Evolutionary conservation across 352 stramenopile genomes (phyloP).

Genomic region (Globisporangium nodosum): DNA sequence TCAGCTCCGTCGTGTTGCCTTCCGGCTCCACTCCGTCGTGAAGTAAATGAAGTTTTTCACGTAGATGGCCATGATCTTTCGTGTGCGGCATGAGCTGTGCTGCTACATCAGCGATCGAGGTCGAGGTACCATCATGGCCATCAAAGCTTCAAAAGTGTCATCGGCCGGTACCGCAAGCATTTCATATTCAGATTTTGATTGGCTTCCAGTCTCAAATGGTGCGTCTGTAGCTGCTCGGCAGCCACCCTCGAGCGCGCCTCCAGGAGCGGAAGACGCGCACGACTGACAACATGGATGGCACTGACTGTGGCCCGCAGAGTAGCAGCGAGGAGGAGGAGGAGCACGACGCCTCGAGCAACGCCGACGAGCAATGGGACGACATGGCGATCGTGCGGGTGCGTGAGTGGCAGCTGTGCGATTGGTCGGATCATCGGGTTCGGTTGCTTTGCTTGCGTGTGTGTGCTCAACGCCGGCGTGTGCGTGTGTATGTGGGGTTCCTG

Average conservation of each 20-base stretch:
- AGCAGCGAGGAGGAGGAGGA: conserved; percentile 28
- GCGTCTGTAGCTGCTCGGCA: background rate
- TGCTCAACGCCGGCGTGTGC: background rate
- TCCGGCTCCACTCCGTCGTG: background rate
- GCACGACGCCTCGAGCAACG: conserved; percentile 12
- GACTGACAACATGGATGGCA: background rate
- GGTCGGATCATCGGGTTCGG: background rate
- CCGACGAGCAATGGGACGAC: conserved; percentile 73
- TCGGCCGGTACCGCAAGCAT: too few relatives aligned
- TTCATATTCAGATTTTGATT: background rate
- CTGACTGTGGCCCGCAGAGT: conserved; percentile 20
- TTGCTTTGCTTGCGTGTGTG: background rate
- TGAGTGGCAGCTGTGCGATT: background rate
- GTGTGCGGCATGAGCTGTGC: background rate
- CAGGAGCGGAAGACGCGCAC: background rate
- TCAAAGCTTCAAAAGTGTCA: too few relatives aligned
- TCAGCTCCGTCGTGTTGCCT: too few relatives aligned
- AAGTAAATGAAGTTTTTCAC: background rate
- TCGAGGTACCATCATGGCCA: too few relatives aligned
- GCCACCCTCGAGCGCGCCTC: background rate
- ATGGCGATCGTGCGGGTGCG: conserved; percentile 72
- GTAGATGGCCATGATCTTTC: background rate
- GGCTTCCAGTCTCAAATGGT: background rate
- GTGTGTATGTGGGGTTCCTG: background rate
- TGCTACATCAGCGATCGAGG: too few relatives aligned